Base-by-base conservation (phyloP, 139 green algal species). In the Micromonas pusilla region DNA sequence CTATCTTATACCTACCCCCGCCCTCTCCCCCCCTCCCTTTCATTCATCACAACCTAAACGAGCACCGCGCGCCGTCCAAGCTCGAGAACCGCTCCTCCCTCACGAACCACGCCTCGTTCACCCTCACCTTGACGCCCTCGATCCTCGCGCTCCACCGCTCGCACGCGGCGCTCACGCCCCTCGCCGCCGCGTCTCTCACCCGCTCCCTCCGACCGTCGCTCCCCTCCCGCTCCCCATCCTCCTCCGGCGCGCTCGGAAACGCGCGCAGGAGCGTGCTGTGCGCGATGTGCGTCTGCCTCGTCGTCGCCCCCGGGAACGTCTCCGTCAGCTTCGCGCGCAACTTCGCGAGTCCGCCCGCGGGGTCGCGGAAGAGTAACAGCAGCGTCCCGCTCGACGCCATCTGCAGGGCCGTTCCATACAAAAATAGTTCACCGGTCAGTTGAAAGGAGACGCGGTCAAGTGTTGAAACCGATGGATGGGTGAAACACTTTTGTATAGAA, bases 311-410 rank as follows among this genome's bases (percentile, higher is more conserved):
- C 16, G 53, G 20, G 68, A 32, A 38, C 23, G 52, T 62, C 19
- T 31, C 37, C n/a, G 20, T 13, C 13, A 75, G 37, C 37, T 6
- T 0, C 0, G 19, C 37, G 68, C 68, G 68, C 9, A 31, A 23
- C 25, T 36, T 32, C 23, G 60, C 23, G 4, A 39, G 23, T 19
- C 4, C 25, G 6, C 38, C 68, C 19, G 60, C 30, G 20, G 53
- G 34, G 68, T 75, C 68, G 4, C 53, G n/a, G 25, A 75, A 75
- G 37, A 38, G 53, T 1, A 75, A 33, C 16, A 75, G 68, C 37
- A 75, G 33, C 19, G 26, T 21, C 1, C 68, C 68, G 4, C 3
- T 38, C 4, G 36, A 23, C 19, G 68, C 68, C 23, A 75, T 33
- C n/a, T n/a, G n/a, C n/a, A n/a, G n/a, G n/a, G n/a, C n/a, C n/a